Conservation (phyloP, 2,329 filamentous ascomycete species). For the Emergomyces orientalis region DNA sequence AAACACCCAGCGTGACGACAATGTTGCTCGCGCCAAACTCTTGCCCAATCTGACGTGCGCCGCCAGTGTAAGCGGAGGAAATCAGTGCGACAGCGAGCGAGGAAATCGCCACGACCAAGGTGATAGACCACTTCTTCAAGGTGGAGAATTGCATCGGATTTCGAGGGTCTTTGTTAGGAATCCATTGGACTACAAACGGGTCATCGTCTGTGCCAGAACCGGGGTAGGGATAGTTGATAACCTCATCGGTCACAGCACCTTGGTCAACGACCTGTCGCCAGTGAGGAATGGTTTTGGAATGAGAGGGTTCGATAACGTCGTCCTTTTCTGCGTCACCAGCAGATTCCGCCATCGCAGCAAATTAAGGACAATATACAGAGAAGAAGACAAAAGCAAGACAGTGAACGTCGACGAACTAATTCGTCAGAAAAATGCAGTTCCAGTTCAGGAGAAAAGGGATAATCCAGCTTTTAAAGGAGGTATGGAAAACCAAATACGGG, state of each 20-base stretch:
- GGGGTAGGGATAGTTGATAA: slow-evolving; percentile 47
- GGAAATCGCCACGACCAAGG: slow-evolving; percentile 53
- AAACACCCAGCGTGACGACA: slow-evolving; percentile 41
- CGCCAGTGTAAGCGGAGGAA: slow-evolving; percentile 53
- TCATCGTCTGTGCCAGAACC: slow-evolving; percentile 57
- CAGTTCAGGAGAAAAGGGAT: background rate
- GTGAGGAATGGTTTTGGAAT: slow-evolving; percentile 27
- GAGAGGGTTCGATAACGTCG: background rate
- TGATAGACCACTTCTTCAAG: slow-evolving; percentile 57
- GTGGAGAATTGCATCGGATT: slow-evolving; percentile 55
- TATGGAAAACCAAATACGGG: too few relatives aligned
- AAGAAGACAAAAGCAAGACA: background rate
- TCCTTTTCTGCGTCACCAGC: background rate
- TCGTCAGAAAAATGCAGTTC: background rate
- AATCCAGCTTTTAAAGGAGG: background rate
- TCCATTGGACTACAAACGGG: slow-evolving; percentile 60
- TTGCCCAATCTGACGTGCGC: slow-evolving; percentile 48
- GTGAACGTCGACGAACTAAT: background rate
- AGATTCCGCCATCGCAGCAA: slow-evolving; percentile 1
- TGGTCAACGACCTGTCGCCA: slow-evolving; percentile 50
- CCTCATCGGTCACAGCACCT: slow-evolving; percentile 48
- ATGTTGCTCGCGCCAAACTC: slow-evolving; percentile 41
- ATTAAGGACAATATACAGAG: background rate
- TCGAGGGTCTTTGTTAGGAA: slow-evolving; percentile 51
- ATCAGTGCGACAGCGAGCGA: slow-evolving; percentile 61